These are phyloP conservation scores for Diaporthe sp. DNA, from an alignment of 2,329 filamentous ascomycete species.

Conservation along the genomic window DNA sequence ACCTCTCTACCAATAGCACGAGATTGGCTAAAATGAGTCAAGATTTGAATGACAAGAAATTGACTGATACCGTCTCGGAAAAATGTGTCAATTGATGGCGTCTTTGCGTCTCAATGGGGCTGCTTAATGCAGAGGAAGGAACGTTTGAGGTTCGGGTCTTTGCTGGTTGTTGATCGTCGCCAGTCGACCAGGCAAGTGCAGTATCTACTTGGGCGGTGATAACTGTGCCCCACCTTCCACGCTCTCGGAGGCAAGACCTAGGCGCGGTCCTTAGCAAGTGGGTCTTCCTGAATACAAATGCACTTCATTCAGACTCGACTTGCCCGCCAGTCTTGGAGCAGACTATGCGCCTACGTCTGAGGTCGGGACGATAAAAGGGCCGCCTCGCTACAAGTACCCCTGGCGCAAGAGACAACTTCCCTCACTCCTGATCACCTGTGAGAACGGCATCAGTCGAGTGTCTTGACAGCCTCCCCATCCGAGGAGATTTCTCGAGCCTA, in stretches of 20 bases:
- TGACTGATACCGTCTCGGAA: not conserved
- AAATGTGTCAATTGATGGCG: not conserved
- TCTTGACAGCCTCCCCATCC: not conserved
- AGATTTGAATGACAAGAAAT: not conserved
- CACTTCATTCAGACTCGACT: not conserved
- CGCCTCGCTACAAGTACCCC: conserved; percentile 8
- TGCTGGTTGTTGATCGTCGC: not conserved
- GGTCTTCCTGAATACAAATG: not conserved
- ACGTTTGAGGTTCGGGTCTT: not conserved
- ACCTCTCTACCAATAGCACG: not conserved
- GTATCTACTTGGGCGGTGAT: not conserved
- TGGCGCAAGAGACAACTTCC: not conserved
- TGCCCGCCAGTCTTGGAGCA: not conserved
- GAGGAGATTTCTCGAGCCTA: not conserved
- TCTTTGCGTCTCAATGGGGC: not conserved
- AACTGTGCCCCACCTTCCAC: not conserved
- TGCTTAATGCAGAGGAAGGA: not conserved
- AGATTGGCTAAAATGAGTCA: not conserved
- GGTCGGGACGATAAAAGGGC: conserved; percentile 12
- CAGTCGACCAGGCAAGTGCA: not conserved
- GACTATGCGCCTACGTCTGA: not conserved
- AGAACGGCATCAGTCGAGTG: conserved; percentile 9
- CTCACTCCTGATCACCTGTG: not conserved
- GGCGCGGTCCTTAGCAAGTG: not conserved
- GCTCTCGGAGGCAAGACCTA: fast-evolving